Percentiles rank a stretch among this genome's conserved stretches.
These are phyloP conservation scores for Nidularia sp. DNA, from an alignment of 768 basidiomycete species.

Conservation along the genomic window DNA sequence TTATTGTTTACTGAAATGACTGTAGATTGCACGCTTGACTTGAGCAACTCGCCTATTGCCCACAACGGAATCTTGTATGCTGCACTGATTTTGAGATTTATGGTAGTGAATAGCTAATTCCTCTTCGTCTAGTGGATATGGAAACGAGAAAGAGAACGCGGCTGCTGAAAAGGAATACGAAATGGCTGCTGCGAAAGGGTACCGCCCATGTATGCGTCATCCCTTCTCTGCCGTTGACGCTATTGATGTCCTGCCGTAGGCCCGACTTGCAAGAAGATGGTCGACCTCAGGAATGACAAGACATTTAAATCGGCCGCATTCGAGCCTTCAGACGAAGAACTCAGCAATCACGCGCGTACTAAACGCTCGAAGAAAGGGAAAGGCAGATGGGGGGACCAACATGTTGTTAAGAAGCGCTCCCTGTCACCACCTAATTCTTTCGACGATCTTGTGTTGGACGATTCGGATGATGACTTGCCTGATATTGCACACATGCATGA, in stretches of 20 bases:
- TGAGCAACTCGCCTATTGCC: slow-evolving; percentile 45
- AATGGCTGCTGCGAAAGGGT: slow-evolving; percentile 49
- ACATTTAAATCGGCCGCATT: slow-evolving; percentile 67
- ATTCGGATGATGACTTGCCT: slow-evolving; percentile 52
- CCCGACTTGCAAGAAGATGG: slow-evolving; percentile 66
- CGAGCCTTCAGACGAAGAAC: slow-evolving; percentile 59
- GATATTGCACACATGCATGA: slow-evolving; percentile 39
- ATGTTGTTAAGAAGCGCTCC: slow-evolving; percentile 14
- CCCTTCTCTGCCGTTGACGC: not conserved
- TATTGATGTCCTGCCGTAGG: slow-evolving; percentile 27
- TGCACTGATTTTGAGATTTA: not conserved
- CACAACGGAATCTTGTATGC: slow-evolving; percentile 62
- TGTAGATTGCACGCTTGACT: slow-evolving; percentile 52
- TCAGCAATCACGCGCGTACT: slow-evolving; percentile 28
- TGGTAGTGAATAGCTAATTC: slow-evolving; percentile 1
- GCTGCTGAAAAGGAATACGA: slow-evolving; percentile 55
- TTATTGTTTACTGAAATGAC: not conserved
- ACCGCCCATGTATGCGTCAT: slow-evolving; percentile 47
- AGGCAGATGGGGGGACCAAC: slow-evolving; percentile 11
- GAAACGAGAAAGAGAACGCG: slow-evolving; percentile 51
- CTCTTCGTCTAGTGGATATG: slow-evolving; percentile 38
- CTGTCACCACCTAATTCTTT: slow-evolving; percentile 19
- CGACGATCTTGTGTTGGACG: slow-evolving; percentile 25
- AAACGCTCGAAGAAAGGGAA: slow-evolving; percentile 28
- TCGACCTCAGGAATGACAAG: slow-evolving; percentile 43